A percentile compares a stretch with the other conserved stretches of the same genome.
phyloP scores from a whole-genome alignment of 345 rosid genomes.

The Bruguiera gymnorhiza region DNA sequence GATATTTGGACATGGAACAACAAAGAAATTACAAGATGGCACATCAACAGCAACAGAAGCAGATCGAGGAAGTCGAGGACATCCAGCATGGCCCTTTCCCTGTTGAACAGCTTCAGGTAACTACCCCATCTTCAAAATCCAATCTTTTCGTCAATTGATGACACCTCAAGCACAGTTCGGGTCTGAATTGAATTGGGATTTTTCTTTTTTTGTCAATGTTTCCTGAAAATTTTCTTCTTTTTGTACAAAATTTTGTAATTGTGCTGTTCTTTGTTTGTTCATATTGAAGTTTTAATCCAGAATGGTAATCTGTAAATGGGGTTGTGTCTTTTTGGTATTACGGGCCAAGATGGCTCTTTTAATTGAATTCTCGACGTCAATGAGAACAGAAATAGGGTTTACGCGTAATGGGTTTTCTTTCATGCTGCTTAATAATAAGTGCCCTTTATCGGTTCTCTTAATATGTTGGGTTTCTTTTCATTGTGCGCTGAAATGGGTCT shows the following conservation, averaged over 20 bases:
- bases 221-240: too few relatives aligned
- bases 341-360: neutral
- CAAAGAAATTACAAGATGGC: constrained; percentile 33
- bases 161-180: neutral
- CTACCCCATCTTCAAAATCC: neutral
- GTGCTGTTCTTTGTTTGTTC: too few relatives aligned
- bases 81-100: constrained; percentile 55
- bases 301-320: neutral
- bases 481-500: neutral
- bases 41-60: constrained; percentile 24
- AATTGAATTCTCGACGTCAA: neutral
- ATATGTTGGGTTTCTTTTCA: neutral
- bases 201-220: neutral
- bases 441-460: neutral
- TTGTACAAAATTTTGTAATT: too few relatives aligned
- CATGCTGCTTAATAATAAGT: neutral
- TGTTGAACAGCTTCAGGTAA: constrained; percentile 60
- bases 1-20: constrained; percentile 33
- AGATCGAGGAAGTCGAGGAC: constrained; percentile 36
- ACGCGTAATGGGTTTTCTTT: neutral
- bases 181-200: neutral
- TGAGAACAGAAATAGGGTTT: neutral
- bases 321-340: neutral
- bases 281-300: too few relatives aligned
- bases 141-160: neutral